These are phyloP conservation scores for Solanum infundibuliforme DNA, from an alignment of 257 asterid species.

Conservation along the genomic window DNA sequence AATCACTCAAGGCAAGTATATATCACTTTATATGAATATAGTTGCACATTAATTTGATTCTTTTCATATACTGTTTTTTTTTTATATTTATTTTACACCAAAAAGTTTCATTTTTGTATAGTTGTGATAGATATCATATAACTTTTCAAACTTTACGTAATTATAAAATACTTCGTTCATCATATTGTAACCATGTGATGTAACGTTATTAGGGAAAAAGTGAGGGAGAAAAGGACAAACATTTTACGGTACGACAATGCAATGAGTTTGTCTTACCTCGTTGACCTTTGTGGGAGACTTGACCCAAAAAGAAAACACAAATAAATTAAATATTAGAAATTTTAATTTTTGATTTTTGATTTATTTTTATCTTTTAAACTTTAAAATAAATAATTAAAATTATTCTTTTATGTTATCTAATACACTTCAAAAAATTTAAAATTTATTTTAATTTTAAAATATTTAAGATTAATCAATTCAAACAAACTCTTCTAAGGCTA, in stretches of 20 bases:
- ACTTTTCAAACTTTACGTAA: too few species aligned
- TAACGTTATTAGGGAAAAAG: neutral
- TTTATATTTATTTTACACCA: neutral
- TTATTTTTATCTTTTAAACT: neutral
- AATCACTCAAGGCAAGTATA: neutral
- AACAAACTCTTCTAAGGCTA: neutral
- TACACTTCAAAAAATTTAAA: too few species aligned
- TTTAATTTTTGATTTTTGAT: too few species aligned
- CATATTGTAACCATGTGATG: accelerated
- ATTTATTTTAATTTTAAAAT: too few species aligned
- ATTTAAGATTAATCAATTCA: neutral
- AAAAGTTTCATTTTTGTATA: neutral
- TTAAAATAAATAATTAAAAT: too few species aligned
- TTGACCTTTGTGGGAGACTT: neutral
- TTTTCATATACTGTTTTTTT: neutral
- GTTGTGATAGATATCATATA: neutral
- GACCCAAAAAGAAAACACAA: neutral
- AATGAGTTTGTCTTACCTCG: neutral
- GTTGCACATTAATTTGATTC: neutral
- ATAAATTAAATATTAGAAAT: neutral
- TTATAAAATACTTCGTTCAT: neutral
- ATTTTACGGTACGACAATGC: neutral
- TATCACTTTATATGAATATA: too few species aligned
- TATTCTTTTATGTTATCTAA: too few species aligned
- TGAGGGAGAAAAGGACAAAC: neutral